Percentiles rank a stretch among this genome's conserved stretches.
Evolutionary conservation across 108 stramenopile species (phyloP).

Genomic region (Hondaea fermentalgiana): DNA sequence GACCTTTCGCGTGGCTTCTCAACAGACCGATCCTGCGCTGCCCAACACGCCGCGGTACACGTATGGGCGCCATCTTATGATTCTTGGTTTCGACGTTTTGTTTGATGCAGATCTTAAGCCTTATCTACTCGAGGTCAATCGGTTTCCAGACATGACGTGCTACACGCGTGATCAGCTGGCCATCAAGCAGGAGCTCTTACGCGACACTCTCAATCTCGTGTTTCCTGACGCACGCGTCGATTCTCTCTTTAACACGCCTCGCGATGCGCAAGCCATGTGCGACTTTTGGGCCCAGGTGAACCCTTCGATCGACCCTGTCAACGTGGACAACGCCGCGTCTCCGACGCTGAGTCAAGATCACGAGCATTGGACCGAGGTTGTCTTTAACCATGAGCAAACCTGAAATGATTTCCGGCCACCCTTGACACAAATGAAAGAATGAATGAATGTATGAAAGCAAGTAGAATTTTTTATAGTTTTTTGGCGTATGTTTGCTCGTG

Average conservation of each 20-base stretch:
- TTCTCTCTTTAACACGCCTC: not conserved
- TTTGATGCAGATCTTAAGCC: not conserved
- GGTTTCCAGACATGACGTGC: not conserved
- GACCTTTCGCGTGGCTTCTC: not conserved
- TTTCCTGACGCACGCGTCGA: not conserved
- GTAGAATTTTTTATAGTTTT: too few species aligned
- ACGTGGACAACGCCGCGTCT: not conserved
- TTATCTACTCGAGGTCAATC: not conserved
- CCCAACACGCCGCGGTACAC: not conserved
- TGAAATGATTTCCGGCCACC: too few species aligned
- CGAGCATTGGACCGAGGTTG: not conserved
- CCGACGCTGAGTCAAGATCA: not conserved
- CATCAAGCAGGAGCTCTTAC: constrained; percentile 5
- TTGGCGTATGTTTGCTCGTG: too few species aligned
- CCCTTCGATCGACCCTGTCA: not conserved
- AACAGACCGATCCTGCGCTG: not conserved
- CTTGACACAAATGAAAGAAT: too few species aligned
- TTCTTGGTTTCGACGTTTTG: not conserved
- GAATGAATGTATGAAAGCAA: too few species aligned
- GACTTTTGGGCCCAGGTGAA: not conserved
- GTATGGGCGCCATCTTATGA: not conserved
- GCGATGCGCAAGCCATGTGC: not conserved
- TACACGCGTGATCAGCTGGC: not conserved
- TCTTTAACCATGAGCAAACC: not conserved
- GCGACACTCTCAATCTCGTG: not conserved